These are phyloP conservation scores for Dothideomycetes sp. DNA, from an alignment of 2,329 filamentous ascomycete species.

Conservation along the genomic window DNA sequence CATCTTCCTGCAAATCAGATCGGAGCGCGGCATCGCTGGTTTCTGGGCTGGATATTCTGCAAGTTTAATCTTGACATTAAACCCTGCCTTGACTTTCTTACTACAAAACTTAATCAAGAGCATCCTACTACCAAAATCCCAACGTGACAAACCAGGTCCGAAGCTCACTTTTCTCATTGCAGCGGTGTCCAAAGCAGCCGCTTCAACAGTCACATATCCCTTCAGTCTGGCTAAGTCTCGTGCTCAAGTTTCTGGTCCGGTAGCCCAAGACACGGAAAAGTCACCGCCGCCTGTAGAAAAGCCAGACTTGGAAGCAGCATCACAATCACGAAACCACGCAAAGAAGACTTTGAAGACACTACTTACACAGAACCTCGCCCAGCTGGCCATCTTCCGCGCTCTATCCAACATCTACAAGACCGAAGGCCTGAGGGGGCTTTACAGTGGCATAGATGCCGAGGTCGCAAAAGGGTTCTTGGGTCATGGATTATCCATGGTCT, in stretches of 20 bases:
- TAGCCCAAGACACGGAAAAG: conserved; percentile 1
- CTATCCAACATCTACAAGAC: conserved; percentile 25
- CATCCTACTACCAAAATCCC: conserved; percentile 45
- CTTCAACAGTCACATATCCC: conserved; percentile 71
- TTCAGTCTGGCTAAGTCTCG: conserved; percentile 78
- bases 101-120: conserved; percentile 64
- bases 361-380: conserved; percentile 18
- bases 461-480: conserved; percentile 75
- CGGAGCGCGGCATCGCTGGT: conserved; percentile 62
- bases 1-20: conserved; percentile 54
- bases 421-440: conserved; percentile 62
- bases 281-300: conserved; percentile 7
- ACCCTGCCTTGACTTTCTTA: conserved; percentile 79
- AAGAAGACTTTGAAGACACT: conserved; percentile 16
- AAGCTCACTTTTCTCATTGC: conserved; percentile 57
- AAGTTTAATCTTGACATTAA: conserved; percentile 68
- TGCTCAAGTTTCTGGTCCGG: conserved; percentile 50
- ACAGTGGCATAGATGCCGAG: conserved; percentile 67
- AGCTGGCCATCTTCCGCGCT: conserved; percentile 23
- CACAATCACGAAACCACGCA: conserved; percentile 1
- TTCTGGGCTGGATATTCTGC: conserved; percentile 88
- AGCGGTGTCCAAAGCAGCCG: conserved; percentile 68
- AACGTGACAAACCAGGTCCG: conserved; percentile 44
- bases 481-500: conserved; percentile 78
- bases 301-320: conserved; percentile 4